Evolutionary conservation across 352 stramenopile species (phyloP).

Genomic region (Phytophthora pinifolia): DNA sequence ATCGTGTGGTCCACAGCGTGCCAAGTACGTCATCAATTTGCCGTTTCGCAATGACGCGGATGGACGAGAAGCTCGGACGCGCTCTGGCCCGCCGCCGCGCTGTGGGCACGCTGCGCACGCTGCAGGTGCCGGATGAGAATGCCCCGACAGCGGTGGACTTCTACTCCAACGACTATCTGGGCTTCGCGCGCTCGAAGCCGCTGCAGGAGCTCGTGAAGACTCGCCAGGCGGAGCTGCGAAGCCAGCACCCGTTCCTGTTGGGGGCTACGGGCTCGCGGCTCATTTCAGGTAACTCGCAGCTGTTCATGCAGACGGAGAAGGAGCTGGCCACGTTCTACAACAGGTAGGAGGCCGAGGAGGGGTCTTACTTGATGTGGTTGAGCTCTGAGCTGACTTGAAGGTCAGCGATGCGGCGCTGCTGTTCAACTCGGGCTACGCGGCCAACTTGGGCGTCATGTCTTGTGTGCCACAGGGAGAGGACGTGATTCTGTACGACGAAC

Average conservation of each 20-base stretch:
- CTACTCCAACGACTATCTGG: slow-evolving; percentile 97
- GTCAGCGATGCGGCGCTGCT: slow-evolving; percentile 87
- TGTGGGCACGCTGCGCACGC: slow-evolving; percentile 56
- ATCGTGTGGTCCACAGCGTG: slow-evolving; percentile 3
- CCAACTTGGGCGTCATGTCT: slow-evolving; percentile 95
- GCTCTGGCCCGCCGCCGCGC: slow-evolving; percentile 34
- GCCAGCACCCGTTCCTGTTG: slow-evolving; percentile 22
- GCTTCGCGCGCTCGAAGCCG: slow-evolving; percentile 78
- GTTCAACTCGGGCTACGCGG: slow-evolving; percentile 97
- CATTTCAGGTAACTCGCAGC: slow-evolving; percentile 92
- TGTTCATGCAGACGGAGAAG: slow-evolving; percentile 90
- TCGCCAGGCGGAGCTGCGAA: slow-evolving; percentile 44
- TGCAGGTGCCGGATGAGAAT: slow-evolving; percentile 32
- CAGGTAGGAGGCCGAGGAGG: slow-evolving; percentile 30
- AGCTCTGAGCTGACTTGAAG: slow-evolving; percentile 10
- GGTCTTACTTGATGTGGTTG: background rate
- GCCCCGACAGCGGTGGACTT: slow-evolving; percentile 86
- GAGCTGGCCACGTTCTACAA: slow-evolving; percentile 87
- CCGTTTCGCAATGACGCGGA: slow-evolving; percentile 15
- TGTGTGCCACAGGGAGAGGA: slow-evolving; percentile 88
- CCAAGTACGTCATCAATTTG: slow-evolving; percentile 11
- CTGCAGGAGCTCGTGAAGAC: slow-evolving; percentile 54
- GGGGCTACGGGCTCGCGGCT: slow-evolving; percentile 92
- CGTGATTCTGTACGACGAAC: slow-evolving; percentile 95
- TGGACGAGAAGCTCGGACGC: slow-evolving; percentile 32